phyloP scores from a whole-genome alignment of 805 yeast species.

The Candida vaughaniae region DNA sequence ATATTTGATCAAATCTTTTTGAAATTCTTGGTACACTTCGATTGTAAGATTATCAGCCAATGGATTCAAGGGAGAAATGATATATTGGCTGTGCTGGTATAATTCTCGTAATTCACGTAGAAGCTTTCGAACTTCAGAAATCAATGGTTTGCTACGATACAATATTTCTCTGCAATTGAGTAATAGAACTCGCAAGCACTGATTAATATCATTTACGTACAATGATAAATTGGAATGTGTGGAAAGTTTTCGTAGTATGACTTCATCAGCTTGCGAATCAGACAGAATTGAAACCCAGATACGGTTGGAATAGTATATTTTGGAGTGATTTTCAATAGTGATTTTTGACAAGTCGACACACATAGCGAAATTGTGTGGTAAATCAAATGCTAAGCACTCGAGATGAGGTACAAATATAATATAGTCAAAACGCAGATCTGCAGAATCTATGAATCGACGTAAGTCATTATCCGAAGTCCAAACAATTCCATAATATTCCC shows the following conservation, averaged over 20 bases:
- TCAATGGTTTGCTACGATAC: background rate
- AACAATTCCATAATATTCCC: too few relatives aligned
- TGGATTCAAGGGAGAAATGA: constrained; percentile 70
- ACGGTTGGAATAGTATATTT: too few relatives aligned
- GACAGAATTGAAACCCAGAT: too few relatives aligned
- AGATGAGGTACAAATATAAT: too few relatives aligned
- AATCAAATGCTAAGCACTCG: too few relatives aligned
- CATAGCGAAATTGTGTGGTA: too few relatives aligned
- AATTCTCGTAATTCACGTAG: background rate
- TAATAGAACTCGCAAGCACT: background rate
- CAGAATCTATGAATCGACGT: too few relatives aligned
- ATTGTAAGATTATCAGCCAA: constrained; percentile 54
- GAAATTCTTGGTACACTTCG: constrained; percentile 66
- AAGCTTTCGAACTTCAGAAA: background rate
- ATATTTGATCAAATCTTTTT: constrained; percentile 69
- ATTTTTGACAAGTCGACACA: too few relatives aligned
- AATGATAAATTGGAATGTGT: constrained; percentile 4
- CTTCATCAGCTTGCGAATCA: too few relatives aligned
- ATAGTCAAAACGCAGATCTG: too few relatives aligned
- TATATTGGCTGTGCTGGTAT: constrained; percentile 8
- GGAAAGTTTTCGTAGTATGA: constrained; percentile 2
- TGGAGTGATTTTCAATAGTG: too few relatives aligned
- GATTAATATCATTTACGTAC: background rate
- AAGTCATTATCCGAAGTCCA: too few relatives aligned
- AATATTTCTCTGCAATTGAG: constrained; percentile 3